phyloP scores from a whole-genome alignment of 257 asterid genomes.

The Solanum neorickii region DNA sequence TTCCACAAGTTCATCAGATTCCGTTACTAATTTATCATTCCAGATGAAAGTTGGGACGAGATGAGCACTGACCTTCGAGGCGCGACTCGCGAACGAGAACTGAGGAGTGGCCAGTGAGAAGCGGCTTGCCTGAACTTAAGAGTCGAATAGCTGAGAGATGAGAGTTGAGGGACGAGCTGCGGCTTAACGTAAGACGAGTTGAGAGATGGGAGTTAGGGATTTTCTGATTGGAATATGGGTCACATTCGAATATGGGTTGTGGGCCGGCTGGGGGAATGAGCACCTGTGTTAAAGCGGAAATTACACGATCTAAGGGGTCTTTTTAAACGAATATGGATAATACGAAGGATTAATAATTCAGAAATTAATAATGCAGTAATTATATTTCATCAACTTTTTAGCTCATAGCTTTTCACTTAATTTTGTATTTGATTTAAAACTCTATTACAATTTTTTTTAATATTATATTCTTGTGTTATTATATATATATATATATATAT shows the following conservation, averaged over 20 bases:
- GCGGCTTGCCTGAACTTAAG: background rate
- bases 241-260: background rate
- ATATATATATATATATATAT: too few species aligned
- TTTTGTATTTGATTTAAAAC: too few species aligned
- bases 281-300: background rate
- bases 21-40: background rate
- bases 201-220: background rate
- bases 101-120: background rate
- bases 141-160: background rate
- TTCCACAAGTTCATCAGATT: background rate
- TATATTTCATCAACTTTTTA: too few species aligned
- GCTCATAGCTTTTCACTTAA: too few species aligned
- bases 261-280: background rate
- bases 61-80: background rate
- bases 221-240: background rate
- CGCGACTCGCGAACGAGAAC: background rate
- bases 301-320: too few species aligned
- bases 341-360: too few species aligned
- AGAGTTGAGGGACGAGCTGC: background rate
- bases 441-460: too few species aligned
- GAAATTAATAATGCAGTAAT: too few species aligned
- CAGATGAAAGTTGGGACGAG: background rate
- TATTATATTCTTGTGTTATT: too few species aligned
- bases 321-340: too few species aligned
- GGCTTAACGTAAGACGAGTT: background rate